phyloP scores from a whole-genome alignment of 2,329 filamentous ascomycete genomes.

The Tolypocladium amazonense region DNA sequence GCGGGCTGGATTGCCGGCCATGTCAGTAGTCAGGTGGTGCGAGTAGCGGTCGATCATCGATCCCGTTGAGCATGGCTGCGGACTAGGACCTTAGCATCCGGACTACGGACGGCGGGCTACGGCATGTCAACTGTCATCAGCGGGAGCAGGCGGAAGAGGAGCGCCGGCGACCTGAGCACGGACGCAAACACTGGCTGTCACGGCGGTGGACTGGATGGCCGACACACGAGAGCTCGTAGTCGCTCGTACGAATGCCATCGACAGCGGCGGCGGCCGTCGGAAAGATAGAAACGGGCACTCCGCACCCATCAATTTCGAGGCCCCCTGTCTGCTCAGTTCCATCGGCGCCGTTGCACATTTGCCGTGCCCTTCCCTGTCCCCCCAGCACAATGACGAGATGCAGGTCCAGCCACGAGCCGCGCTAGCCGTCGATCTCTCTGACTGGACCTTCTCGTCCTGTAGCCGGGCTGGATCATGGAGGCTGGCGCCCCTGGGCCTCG shows the following conservation, averaged over 20 bases:
- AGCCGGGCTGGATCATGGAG: background rate
- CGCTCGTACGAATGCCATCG: background rate
- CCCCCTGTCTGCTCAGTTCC: background rate
- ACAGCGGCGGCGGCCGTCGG: background rate
- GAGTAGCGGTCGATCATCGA: background rate
- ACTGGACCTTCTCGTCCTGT: background rate
- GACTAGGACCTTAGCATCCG: background rate
- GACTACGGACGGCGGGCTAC: background rate
- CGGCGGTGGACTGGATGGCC: background rate
- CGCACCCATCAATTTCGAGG: background rate
- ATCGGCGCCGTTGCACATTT: background rate
- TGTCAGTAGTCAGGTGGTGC: background rate
- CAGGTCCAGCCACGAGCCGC: background rate
- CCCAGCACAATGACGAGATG: background rate
- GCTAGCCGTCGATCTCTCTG: background rate
- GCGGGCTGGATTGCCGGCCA: background rate
- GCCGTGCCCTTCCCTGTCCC: background rate
- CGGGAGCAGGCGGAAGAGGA: background rate
- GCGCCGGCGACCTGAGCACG: background rate
- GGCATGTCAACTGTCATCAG: background rate
- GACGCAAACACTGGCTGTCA: background rate
- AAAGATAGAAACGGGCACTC: background rate
- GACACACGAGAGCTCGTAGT: background rate
- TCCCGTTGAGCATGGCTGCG: background rate
- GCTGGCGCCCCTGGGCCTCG: background rate